Evolutionary conservation across 2,329 filamentous ascomycete species (phyloP), one percentile per base, ranked within the genome.

Genomic region (Triangularia verruculosa): DNA sequence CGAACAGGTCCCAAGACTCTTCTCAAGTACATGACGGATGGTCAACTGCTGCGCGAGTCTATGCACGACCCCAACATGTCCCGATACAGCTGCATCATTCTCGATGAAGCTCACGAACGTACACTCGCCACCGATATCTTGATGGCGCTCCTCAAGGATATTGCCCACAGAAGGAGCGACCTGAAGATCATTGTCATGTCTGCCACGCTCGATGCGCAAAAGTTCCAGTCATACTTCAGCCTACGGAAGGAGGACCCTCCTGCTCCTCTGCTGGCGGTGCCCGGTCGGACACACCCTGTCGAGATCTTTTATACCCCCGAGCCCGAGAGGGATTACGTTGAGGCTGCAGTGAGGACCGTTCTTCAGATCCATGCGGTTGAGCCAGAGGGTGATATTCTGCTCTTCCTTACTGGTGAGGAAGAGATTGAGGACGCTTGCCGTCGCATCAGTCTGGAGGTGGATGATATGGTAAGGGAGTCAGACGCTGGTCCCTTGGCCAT

Each of bases 101-200:
- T 99, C 66, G 95, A 99, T 77, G 95, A 99, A 78, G 95, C 96
- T 61, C 95, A 99, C 87, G 95, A 99, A 79, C 88, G 96, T 76
- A 99, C 95, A 0, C 88, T 99, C 66, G 92, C 94, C 22, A 99
- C 96, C 8, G 95, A 99, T 82, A 95, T 99, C 67, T 83, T 99
- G 64, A 98, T 99, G 91, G 95, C 93, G 62, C 83, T 99, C 64
- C 81, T 99, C 66, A 99, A 99, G 80, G 91, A 96, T 74, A 89
- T 98, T 51, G 88, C 93, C 32, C 78, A 83, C 70, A 87, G 93
- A 72, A 86, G 95, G 64, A 86, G 91, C 3, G 95, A 99, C 76
- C 83, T 99, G 72, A 99, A 99, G 82, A 91, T 99, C 73, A 95
- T 99, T 74, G 95, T 99, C 83, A 99, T 98, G 88, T 98, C 94